Conservation (phyloP, 2,329 filamentous ascomycete species). For the Exophiala mesophila region DNA sequence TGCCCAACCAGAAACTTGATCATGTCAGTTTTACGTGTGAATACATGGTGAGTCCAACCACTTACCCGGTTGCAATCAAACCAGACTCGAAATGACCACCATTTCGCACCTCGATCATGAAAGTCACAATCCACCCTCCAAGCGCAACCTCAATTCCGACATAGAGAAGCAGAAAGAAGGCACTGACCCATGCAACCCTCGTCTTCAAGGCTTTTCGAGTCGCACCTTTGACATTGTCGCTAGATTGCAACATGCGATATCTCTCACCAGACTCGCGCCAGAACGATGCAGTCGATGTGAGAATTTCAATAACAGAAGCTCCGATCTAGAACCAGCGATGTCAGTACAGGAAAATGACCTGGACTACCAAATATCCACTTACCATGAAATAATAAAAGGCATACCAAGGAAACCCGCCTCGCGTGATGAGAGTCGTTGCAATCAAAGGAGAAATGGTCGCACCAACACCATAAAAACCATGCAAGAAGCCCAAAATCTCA, state of each 20-base stretch:
- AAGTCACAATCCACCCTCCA: conserved; percentile 70
- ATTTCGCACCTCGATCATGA: conserved; percentile 66
- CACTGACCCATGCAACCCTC: conserved; percentile 60
- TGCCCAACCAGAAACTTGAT: conserved; percentile 69
- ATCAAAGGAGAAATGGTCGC: conserved; percentile 64
- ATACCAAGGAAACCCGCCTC: conserved; percentile 60
- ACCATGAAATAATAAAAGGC: conserved; percentile 72
- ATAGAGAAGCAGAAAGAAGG: conserved; percentile 66
- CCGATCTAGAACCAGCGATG: conserved; percentile 33
- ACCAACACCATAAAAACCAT: conserved; percentile 67
- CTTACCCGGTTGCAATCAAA: conserved; percentile 62
- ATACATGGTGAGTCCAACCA: too few relatives aligned
- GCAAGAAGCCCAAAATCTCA: conserved; percentile 66
- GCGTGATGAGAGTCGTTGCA: conserved; percentile 67
- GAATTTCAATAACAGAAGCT: conserved; percentile 2
- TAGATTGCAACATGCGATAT: conserved; percentile 41
- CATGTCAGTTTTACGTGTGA: too few relatives aligned
- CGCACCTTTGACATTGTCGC: conserved; percentile 35
- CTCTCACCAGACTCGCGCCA: conserved; percentile 55
- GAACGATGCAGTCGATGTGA: conserved; percentile 45
- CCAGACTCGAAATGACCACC: conserved; percentile 63
- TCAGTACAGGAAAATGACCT: too few relatives aligned
- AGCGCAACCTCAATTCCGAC: conserved; percentile 64
- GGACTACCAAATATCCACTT: background rate
- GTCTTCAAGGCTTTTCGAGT: conserved; percentile 27